Evolutionary conservation across 1,139 yeast species (phyloP).

Genomic region (Chernovozyma aurita): DNA sequence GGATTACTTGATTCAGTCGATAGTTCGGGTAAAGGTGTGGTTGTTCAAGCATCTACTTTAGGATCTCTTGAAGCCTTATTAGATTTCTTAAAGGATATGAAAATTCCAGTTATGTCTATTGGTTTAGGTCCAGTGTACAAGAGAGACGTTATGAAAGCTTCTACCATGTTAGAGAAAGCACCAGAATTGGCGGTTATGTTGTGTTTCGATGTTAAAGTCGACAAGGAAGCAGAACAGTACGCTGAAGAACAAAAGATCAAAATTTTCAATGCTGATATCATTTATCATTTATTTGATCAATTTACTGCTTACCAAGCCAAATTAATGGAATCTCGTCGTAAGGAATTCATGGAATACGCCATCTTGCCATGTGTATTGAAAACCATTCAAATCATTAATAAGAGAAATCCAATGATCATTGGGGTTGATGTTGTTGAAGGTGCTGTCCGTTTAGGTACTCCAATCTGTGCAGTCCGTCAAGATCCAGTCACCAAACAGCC

Average conservation of each 20-base stretch:
- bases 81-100: constrained; percentile 96
- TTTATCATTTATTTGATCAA: constrained; percentile 92
- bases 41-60: constrained; percentile 96
- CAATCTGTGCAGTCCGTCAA: constrained; percentile 87
- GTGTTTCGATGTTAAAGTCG: constrained; percentile 95
- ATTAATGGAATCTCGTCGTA: constrained; percentile 84
- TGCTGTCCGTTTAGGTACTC: constrained; percentile 84
- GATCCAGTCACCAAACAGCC: constrained; percentile 84
- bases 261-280: constrained; percentile 92
- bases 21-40: constrained; percentile 91
- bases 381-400: constrained; percentile 93
- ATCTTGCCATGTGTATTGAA: constrained; percentile 93
- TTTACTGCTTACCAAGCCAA: constrained; percentile 90
- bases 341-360: constrained; percentile 83
- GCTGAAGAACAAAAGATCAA: constrained; percentile 90
- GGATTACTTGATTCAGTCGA: constrained; percentile 94
- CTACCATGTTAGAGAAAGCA: constrained; percentile 94
- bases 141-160: constrained; percentile 97
- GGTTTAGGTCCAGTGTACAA: constrained; percentile 97
- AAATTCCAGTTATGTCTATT: constrained; percentile 97
- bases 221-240: constrained; percentile 96
- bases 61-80: constrained; percentile 96
- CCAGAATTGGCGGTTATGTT: constrained; percentile 95
- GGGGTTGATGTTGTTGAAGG: constrained; percentile 98
- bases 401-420: constrained; percentile 97